Evolutionary conservation across 2,329 filamentous ascomycete species (phyloP).

Genomic region (Calcarisporium arbuscula): DNA sequence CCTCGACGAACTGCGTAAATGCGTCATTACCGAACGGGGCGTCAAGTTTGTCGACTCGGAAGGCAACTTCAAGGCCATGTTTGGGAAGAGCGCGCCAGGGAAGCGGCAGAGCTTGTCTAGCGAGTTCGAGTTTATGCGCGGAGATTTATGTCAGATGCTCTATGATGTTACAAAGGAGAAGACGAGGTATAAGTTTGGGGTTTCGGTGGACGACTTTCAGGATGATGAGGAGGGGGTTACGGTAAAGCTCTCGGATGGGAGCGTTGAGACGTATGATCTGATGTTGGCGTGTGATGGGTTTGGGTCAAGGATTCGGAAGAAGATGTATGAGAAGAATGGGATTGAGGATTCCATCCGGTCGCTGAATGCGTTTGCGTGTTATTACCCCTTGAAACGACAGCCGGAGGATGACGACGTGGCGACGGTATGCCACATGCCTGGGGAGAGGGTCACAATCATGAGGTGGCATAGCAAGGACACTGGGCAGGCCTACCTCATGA

Average conservation of each 20-base stretch:
- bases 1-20: slow-evolving; percentile 25
- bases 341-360: slow-evolving; percentile 20
- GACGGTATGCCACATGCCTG: slow-evolving; percentile 24
- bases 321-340: slow-evolving; percentile 20
- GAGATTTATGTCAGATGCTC: slow-evolving; percentile 45
- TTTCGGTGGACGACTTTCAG: slow-evolving; percentile 19
- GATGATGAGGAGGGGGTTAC: slow-evolving; percentile 23
- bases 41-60: slow-evolving; percentile 36
- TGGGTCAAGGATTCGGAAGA: slow-evolving; percentile 9
- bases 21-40: slow-evolving; percentile 41
- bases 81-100: slow-evolving; percentile 33
- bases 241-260: slow-evolving; percentile 38
- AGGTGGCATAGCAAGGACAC: slow-evolving; percentile 15
- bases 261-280: slow-evolving; percentile 38
- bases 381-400: slow-evolving; percentile 30
- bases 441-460: slow-evolving; percentile 27
- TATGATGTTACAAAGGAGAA: slow-evolving; percentile 30
- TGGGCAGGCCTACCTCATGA: slow-evolving; percentile 16
- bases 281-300: slow-evolving; percentile 50
- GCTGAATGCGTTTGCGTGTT: slow-evolving; percentile 24
- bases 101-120: slow-evolving; percentile 40
- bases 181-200: slow-evolving; percentile 21
- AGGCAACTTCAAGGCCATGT: slow-evolving; percentile 30
- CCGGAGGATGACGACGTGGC: slow-evolving; percentile 17
- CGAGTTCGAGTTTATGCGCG: slow-evolving; percentile 56